phyloP scores from a whole-genome alignment of 2,329 filamentous ascomycete genomes.

The Botryotinia narcissicola region DNA sequence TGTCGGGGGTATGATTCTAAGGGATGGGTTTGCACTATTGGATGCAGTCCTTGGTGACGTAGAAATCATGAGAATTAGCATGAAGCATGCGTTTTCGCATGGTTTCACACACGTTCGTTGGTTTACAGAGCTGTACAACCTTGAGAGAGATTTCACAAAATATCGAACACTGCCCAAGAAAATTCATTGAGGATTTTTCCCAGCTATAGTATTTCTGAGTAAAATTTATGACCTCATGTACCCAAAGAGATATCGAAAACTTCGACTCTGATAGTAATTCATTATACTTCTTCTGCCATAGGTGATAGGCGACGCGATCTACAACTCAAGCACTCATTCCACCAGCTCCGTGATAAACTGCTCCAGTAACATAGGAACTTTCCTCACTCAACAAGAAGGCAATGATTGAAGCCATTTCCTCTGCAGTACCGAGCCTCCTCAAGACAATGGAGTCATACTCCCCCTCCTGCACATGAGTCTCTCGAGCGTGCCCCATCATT shows the following conservation, averaged over 20 bases:
- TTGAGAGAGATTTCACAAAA: background rate
- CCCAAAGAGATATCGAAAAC: accelerated
- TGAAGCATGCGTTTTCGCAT: background rate
- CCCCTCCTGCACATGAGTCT: conserved; percentile 20
- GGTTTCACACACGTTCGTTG: background rate
- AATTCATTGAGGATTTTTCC: background rate
- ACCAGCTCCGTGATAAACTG: conserved; percentile 35
- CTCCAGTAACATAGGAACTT: conserved; percentile 34
- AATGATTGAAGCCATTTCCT: conserved; percentile 45
- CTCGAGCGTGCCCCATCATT: conserved; percentile 42
- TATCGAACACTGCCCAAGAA: background rate
- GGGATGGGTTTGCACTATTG: background rate
- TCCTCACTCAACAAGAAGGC: conserved; percentile 46
- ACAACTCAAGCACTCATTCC: conserved; percentile 32
- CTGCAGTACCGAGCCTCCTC: conserved; percentile 46
- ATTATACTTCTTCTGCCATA: background rate
- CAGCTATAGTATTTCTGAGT: background rate
- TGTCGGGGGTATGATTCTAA: background rate
- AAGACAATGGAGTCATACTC: conserved; percentile 42
- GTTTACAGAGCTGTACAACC: background rate
- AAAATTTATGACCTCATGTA: background rate
- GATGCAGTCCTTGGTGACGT: background rate
- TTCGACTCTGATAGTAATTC: accelerated
- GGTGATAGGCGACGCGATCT: accelerated
- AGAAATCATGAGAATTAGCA: background rate